A percentile compares a stretch with the other conserved stretches of the same genome.
phyloP scores from a whole-genome alignment of 768 basidiomycete genomes.

The Leccinum imitatum region DNA sequence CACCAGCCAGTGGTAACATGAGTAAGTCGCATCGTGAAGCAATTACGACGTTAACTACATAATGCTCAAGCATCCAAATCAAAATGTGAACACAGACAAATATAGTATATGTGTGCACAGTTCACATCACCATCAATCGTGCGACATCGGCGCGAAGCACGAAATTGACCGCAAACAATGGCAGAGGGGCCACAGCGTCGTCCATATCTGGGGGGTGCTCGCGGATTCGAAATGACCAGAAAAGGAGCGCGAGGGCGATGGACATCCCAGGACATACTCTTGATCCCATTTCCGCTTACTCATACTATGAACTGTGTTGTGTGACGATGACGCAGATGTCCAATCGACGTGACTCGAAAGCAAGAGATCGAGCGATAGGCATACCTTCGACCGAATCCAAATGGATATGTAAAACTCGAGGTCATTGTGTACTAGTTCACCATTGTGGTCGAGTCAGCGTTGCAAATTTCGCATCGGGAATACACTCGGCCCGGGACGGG shows the following conservation, averaged over 20 bases:
- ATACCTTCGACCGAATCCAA: conserved; percentile 51
- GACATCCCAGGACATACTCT: no score
- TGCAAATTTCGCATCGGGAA: conserved; percentile 58
- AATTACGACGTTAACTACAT: no score
- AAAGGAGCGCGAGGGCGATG: no score
- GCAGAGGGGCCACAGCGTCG: no score
- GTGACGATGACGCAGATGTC: no score
- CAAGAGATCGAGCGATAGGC: background rate
- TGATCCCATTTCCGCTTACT: no score
- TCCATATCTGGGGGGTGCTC: no score
- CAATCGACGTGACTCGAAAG: background rate
- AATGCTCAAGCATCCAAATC: background rate
- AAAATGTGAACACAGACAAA: background rate
- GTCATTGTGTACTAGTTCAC: conserved; percentile 43
- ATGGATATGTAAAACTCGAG: conserved; percentile 42
- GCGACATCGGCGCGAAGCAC: conserved; percentile 4
- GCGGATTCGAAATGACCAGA: no score
- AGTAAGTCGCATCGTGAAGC: no score
- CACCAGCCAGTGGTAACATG: no score
- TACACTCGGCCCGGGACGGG: conserved; percentile 32
- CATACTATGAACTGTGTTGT: no score
- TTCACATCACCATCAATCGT: conserved; percentile 12
- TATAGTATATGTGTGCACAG: background rate
- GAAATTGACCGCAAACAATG: no score
- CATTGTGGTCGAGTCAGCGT: conserved; percentile 49